Evolutionary conservation across 257 asterid genomes (phyloP).

Genomic region (Verbena officinalis): DNA sequence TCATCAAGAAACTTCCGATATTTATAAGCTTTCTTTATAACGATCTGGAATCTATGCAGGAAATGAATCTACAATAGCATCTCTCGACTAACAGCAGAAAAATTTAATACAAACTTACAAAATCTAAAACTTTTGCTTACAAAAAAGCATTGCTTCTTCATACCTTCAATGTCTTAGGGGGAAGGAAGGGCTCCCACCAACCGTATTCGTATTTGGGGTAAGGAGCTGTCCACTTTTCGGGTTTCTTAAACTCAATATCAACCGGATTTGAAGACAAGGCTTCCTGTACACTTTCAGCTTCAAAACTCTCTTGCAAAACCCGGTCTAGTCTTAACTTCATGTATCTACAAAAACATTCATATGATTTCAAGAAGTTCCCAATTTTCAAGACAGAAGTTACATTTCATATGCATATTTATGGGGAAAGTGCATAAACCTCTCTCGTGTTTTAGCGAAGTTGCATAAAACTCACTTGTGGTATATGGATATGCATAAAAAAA

Average conservation of each 20-base stretch:
- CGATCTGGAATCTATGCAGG: no score
- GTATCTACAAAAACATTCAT: slow-evolving; percentile 41
- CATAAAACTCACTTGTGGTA: no score
- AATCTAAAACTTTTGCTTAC: background rate
- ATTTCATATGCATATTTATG: no score
- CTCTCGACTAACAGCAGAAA: slow-evolving; percentile 21
- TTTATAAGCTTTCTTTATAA: no score
- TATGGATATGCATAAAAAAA: no score
- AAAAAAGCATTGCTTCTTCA: slow-evolving; percentile 26
- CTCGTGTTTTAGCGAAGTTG: no score
- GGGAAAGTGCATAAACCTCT: no score
- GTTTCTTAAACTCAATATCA: slow-evolving; percentile 54
- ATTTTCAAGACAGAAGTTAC: no score
- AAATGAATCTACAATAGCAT: slow-evolving; percentile 13
- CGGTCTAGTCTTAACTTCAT: slow-evolving; percentile 69
- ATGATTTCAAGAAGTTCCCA: background rate
- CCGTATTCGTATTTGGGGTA: slow-evolving; percentile 67
- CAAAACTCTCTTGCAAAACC: slow-evolving; percentile 60
- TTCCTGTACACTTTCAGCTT: slow-evolving; percentile 61
- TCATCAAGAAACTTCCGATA: no score
- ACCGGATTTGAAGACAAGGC: slow-evolving; percentile 64
- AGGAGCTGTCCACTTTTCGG: slow-evolving; percentile 67
- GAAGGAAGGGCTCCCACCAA: slow-evolving; percentile 70
- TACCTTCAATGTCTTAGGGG: slow-evolving; percentile 45
- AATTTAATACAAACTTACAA: slow-evolving; percentile 18